Evolutionary conservation across 2,329 filamentous ascomycete genomes (phyloP).

Genomic region (Fonsecaea monophora): DNA sequence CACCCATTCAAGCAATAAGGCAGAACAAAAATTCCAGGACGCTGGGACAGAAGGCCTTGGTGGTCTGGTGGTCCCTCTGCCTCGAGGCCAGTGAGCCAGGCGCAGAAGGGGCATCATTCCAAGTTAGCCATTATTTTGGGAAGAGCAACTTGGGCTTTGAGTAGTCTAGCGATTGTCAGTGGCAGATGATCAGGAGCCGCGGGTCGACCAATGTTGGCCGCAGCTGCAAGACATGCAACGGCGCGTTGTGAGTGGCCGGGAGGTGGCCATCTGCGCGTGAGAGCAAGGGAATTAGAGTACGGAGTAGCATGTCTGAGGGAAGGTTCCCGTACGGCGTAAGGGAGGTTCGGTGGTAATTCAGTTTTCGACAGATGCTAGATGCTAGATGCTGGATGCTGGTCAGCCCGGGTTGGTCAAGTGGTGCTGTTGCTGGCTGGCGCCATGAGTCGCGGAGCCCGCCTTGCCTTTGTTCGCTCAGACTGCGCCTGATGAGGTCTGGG

Average conservation of each 20-base stretch:
- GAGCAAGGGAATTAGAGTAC: conserved; percentile 23
- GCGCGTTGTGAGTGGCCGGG: conserved; percentile 37
- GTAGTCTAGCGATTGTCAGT: conserved; percentile 22
- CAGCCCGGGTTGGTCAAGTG: conserved; percentile 17
- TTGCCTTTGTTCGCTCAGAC: conserved; percentile 1
- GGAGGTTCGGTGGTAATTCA: conserved; percentile 12
- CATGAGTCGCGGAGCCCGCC: conserved; percentile 13
- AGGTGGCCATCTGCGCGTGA: conserved; percentile 29
- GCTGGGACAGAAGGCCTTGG: conserved; percentile 17
- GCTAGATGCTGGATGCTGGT: conserved; percentile 14
- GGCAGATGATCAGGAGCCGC: conserved; percentile 39
- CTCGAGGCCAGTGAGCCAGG: conserved; percentile 26
- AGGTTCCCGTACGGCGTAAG: conserved; percentile 30
- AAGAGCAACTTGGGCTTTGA: conserved; percentile 32
- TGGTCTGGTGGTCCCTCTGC: conserved; percentile 27
- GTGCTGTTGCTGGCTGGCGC: conserved; percentile 9
- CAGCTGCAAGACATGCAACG: conserved; percentile 38
- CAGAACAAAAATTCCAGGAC: conserved; percentile 33
- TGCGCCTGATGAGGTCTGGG: conserved; percentile 16
- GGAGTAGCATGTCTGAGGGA: conserved; percentile 25
- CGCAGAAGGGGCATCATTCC: conserved; percentile 29
- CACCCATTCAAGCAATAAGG: conserved; percentile 25
- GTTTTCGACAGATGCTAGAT: conserved; percentile 9
- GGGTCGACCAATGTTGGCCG: conserved; percentile 35
- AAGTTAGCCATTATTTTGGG: conserved; percentile 30